phyloP scores from a whole-genome alignment of 2,329 filamentous ascomycete genomes.

The Ophiostoma populinum region DNA sequence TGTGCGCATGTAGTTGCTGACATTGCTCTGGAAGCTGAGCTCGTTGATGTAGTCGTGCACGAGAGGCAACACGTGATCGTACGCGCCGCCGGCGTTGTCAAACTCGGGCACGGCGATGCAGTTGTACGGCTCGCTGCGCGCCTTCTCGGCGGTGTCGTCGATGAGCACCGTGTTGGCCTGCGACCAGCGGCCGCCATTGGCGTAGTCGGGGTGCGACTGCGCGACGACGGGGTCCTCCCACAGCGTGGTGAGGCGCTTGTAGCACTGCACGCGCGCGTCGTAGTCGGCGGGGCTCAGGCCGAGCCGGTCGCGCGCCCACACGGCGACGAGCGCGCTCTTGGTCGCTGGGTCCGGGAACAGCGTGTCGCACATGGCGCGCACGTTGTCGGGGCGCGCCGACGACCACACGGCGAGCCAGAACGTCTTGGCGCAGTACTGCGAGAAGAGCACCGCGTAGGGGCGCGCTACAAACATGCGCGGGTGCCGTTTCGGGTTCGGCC shows the following conservation, averaged over 20 bases:
- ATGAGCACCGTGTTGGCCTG: conserved; percentile 80
- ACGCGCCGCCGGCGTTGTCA: conserved; percentile 25
- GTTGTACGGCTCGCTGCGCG: conserved; percentile 66
- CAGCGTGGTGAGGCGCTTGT: conserved; percentile 62
- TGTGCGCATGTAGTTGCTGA: conserved; percentile 42
- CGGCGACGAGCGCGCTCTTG: conserved; percentile 35
- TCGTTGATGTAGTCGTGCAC: conserved; percentile 45
- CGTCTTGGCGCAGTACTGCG: conserved; percentile 54
- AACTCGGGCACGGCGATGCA: conserved; percentile 71
- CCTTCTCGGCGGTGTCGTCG: conserved; percentile 73
- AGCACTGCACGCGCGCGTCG: conserved; percentile 58
- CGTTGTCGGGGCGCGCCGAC: conserved; percentile 60
- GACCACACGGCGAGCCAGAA: conserved; percentile 86
- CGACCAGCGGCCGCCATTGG: conserved; percentile 35
- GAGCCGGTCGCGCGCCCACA: conserved; percentile 68
- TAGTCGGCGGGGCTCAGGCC: conserved; percentile 49
- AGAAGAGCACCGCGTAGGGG: conserved; percentile 49
- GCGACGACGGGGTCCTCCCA: conserved; percentile 41
- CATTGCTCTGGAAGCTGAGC: conserved; percentile 35
- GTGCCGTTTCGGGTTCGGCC: conserved; percentile 32
- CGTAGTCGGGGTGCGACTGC: conserved; percentile 25
- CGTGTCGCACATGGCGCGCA: conserved; percentile 45
- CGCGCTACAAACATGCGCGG: conserved; percentile 44
- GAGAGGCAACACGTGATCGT: conserved; percentile 30
- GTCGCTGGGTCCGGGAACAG: conserved; percentile 21